A percentile compares a stretch with the other conserved stretches of the same genome.
Evolutionary conservation across 2,329 filamentous ascomycete species (phyloP).

Genomic region (Aureobasidium subglaciale): DNA sequence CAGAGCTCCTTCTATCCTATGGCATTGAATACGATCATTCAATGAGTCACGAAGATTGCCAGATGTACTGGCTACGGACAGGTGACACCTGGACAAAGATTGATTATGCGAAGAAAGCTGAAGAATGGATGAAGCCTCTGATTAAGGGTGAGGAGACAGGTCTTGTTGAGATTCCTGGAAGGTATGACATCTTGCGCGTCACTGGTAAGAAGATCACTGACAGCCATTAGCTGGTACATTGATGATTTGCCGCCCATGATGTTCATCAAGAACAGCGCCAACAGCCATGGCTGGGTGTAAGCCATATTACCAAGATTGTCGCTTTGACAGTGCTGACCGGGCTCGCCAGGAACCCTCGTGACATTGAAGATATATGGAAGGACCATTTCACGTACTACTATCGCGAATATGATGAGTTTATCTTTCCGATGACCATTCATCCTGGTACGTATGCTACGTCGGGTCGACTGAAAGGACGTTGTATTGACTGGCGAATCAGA

Average conservation of each 20-base stretch:
- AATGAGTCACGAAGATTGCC: slow-evolving; percentile 58
- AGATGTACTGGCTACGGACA: slow-evolving; percentile 52
- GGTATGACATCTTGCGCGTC: slow-evolving; percentile 31
- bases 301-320: neutral
- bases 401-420: slow-evolving; percentile 67
- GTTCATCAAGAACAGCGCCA: slow-evolving; percentile 61
- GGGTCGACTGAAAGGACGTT: neutral
- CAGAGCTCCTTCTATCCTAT: slow-evolving; percentile 57
- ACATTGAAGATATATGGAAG: slow-evolving; percentile 58
- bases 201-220: neutral
- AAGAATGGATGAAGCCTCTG: slow-evolving; percentile 61
- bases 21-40: slow-evolving; percentile 65
- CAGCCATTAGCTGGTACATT: slow-evolving; percentile 15
- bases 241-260: slow-evolving; percentile 59
- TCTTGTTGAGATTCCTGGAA: slow-evolving; percentile 57
- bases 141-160: slow-evolving; percentile 53
- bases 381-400: slow-evolving; percentile 70
- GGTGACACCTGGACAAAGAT: slow-evolving; percentile 63
- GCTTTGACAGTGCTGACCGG: neutral
- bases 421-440: slow-evolving; percentile 72
- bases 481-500: slow-evolving; percentile 39
- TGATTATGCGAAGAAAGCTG: slow-evolving; percentile 55
- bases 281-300: slow-evolving; percentile 56
- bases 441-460: slow-evolving; percentile 33
- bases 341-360: slow-evolving; percentile 32